Percentiles rank a stretch among this genome's conserved stretches.
phyloP scores from a whole-genome alignment of 176 grass and related monocot genomes.

The Poa pratensis region DNA sequence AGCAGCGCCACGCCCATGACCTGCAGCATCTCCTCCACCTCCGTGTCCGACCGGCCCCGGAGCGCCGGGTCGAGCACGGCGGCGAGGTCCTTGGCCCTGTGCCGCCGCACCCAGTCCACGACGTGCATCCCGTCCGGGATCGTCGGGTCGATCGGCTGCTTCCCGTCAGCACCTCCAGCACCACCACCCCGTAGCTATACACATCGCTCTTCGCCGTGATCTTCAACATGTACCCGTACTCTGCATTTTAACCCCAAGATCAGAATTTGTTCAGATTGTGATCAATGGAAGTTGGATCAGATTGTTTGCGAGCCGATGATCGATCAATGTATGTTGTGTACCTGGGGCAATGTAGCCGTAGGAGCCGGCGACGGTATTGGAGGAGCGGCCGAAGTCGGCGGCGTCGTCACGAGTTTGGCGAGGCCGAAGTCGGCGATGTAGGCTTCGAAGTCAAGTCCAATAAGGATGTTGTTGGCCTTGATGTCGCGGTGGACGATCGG shows the following conservation, averaged over 20 bases:
- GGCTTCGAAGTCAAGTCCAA: slow-evolving; percentile 90
- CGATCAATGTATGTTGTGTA: slow-evolving; percentile 19
- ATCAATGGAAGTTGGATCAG: not conserved
- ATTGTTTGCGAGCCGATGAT: not conserved
- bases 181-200: slow-evolving; percentile 97
- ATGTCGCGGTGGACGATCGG: slow-evolving; percentile 95
- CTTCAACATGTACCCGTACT: slow-evolving; percentile 99
- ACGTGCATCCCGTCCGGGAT: slow-evolving; percentile 81
- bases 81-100: slow-evolving; percentile 39
- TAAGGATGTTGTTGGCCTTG: slow-evolving; percentile 97
- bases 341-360: slow-evolving; percentile 96
- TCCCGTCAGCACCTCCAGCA: slow-evolving; percentile 95
- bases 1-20: slow-evolving; percentile 84
- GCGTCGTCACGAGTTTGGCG: slow-evolving; percentile 88
- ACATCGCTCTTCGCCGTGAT: slow-evolving; percentile 97
- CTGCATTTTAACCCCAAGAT: slow-evolving; percentile 35
- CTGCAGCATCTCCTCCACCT: slow-evolving; percentile 92
- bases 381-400: slow-evolving; percentile 71
- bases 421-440: slow-evolving; percentile 99
- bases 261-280: not conserved
- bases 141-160: slow-evolving; percentile 93
- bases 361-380: slow-evolving; percentile 95
- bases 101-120: slow-evolving; percentile 85
- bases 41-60: slow-evolving; percentile 40
- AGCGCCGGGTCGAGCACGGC: slow-evolving; percentile 76